These are phyloP conservation scores for Syzygium syzygioides DNA, from an alignment of 441 rosid genomes.

Conservation along the genomic window DNA sequence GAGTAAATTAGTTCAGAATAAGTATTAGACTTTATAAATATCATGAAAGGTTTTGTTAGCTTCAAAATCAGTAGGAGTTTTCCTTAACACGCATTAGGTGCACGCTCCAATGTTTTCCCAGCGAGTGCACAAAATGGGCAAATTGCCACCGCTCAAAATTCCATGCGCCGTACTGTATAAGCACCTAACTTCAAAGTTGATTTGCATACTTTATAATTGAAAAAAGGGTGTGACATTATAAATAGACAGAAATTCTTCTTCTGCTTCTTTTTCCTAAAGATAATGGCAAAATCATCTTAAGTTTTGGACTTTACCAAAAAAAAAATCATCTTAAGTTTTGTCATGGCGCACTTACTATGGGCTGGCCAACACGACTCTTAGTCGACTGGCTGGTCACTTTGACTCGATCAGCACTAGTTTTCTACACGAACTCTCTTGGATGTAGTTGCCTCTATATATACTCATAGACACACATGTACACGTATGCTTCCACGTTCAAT, in stretches of 20 bases:
- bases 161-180: not conserved
- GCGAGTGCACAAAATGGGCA: not conserved
- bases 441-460: not conserved
- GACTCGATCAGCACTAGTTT: not conserved
- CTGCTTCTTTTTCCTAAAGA: not conserved
- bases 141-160: not conserved
- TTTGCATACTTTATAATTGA: accelerated
- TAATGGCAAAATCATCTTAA: not conserved
- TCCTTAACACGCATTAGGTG: accelerated
- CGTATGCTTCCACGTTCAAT: not conserved
- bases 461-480: too few species aligned
- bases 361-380: not conserved
- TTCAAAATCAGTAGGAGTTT: too few species aligned
- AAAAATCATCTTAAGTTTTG: not conserved
- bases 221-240: not conserved
- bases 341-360: not conserved
- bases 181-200: not conserved
- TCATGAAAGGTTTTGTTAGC: too few species aligned
- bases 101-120: accelerated
- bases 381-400: not conserved
- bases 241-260: not conserved
- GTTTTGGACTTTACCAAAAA: too few species aligned
- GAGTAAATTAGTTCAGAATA: too few species aligned
- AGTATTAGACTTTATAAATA: too few species aligned
- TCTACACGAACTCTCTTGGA: not conserved